Percentiles rank a stretch among this genome's conserved stretches.
Conservation (phyloP, 164 flowering plant genomes). For the Dillenia suffruticosa region DNA sequence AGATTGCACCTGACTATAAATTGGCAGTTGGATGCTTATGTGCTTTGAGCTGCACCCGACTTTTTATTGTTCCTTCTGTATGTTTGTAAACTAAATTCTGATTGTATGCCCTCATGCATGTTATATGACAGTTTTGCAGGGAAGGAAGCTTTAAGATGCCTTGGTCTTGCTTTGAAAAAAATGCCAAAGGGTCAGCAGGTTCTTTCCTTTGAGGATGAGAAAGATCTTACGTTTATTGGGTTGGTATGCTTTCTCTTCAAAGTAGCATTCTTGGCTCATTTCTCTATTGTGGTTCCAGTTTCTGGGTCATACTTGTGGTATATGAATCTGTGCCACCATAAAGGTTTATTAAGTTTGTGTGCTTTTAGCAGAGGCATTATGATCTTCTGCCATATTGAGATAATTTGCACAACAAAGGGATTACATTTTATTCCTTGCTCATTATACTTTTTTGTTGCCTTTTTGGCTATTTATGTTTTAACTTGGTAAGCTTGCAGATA, state of each 20-base stretch:
- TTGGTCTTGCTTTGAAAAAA: slow-evolving; percentile 80
- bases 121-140: slow-evolving; percentile 71
- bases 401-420: too few species aligned
- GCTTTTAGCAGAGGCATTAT: too few species aligned
- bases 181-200: slow-evolving; percentile 71
- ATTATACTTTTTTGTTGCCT: too few species aligned
- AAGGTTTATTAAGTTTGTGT: too few species aligned
- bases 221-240: slow-evolving; percentile 94
- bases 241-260: slow-evolving; percentile 72
- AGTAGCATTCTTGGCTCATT: background rate
- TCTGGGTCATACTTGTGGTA: background rate
- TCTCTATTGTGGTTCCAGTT: background rate
- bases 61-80: background rate
- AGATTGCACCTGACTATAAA: too few species aligned
- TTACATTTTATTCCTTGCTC: too few species aligned
- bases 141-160: slow-evolving; percentile 88
- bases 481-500: too few species aligned
- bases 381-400: too few species aligned
- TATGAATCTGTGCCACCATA: too few species aligned
- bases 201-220: slow-evolving; percentile 79
- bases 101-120: background rate
- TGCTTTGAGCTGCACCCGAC: background rate
- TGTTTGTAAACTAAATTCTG: slow-evolving; percentile 6
- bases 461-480: too few species aligned
- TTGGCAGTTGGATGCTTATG: background rate